Evolutionary conservation across 345 rosid species (phyloP), one percentile per base, ranked within the genome.

Genomic region (Eucalyptus lansdowneana): DNA sequence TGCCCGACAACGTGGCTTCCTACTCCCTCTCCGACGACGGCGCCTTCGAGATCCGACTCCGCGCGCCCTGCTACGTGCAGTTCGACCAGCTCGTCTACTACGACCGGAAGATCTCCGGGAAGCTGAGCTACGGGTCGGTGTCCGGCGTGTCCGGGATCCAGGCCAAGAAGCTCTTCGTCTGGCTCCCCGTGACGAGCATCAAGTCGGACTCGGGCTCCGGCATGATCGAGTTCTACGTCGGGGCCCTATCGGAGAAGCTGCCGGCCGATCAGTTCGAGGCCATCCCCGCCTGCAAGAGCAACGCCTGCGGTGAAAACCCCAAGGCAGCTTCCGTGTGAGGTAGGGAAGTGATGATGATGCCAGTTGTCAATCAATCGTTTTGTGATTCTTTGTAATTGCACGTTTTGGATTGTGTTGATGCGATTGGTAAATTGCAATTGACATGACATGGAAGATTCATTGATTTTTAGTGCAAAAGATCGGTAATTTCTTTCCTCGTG

Each of bases 211-310:
- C 87, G 40, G 91, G 88, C 86, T 90, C 95, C 1, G 95, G 88
- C 45, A 92, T 87, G 91, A 87, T 97, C 49, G 93, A 93, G n/a
- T 94, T 97, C 95, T 95, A 93, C 90, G 99, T 95, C 13, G 99
- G 99, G 19, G 80, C 95, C 76, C 76, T 96, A 14, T 96, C 97
- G 42, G 91, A 94, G 95, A 91, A 90, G 40, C 94, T 96, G 47
- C 97, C 99, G 19, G 93, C 94, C 58, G 87, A 93, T 31, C 91
- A 94, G 92, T 96, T 97, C 67, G 89, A 92, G 40, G 92, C 92
- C 22, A 54, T 97, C 87, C 98, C 96, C 1, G 91, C 87, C 65
- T 97, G 99, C 90, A 91, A 88, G 89, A 91, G 88, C 86, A 96
- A 90, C 88, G 91, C 88, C 27, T 87, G 87, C 80, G 87, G 25